phyloP scores from a whole-genome alignment of 495 filamentous ascomycete genomes.

The Penicillium coprophilum region DNA sequence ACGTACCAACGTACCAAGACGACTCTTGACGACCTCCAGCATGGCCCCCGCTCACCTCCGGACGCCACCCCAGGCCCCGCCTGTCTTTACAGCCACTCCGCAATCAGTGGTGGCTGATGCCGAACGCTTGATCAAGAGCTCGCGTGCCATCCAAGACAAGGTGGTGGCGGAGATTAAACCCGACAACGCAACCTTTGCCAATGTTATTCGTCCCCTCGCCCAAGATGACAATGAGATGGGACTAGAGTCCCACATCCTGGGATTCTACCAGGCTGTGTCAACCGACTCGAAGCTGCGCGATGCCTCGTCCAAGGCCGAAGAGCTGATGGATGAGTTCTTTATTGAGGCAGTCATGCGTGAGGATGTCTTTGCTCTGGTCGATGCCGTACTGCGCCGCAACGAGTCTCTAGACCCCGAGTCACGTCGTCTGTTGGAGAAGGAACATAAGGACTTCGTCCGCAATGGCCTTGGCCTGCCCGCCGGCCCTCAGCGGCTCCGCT shows the following conservation, averaged over 20 bases:
- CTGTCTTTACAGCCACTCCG: conserved; percentile 80
- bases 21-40: conserved; percentile 58
- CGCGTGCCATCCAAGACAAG: conserved; percentile 68
- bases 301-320: conserved; percentile 67
- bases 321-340: conserved; percentile 64
- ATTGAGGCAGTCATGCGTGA: conserved; percentile 69
- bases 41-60: conserved; percentile 65
- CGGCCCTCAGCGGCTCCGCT: conserved; percentile 60
- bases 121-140: conserved; percentile 67
- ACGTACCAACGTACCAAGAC: conserved; percentile 33
- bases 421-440: conserved; percentile 63
- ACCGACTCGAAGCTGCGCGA: conserved; percentile 66
- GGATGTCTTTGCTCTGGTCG: conserved; percentile 63
- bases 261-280: conserved; percentile 81
- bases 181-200: conserved; percentile 64
- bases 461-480: conserved; percentile 63
- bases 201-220: conserved; percentile 61
- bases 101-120: conserved; percentile 74
- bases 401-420: conserved; percentile 65
- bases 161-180: conserved; percentile 67
- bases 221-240: conserved; percentile 65
- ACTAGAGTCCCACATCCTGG: conserved; percentile 60
- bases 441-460: conserved; percentile 63
- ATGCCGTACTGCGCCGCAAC: conserved; percentile 57
- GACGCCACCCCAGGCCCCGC: conserved; percentile 81